Base-by-base conservation (phyloP, 2,329 filamentous ascomycete species). In the Sphaerostilbella broomeana region DNA sequence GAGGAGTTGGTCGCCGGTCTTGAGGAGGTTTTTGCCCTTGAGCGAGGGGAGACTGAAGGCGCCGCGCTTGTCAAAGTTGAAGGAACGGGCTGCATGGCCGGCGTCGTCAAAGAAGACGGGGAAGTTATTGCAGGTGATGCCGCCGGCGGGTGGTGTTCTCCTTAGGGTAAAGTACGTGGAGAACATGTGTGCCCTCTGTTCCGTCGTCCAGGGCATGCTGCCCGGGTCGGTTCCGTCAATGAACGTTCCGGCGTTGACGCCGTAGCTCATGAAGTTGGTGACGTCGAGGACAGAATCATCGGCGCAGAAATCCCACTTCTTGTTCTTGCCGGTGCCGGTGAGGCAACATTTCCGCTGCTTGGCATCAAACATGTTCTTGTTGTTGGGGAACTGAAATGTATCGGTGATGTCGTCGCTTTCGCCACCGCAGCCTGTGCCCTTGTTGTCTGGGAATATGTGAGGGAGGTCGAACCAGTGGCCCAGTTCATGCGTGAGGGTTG, bases 231-330 rank as follows among this genome's bases (percentile, higher is more conserved):
- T 21, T n/a, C 31, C 31, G 6, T 11, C 18, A 24, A 34, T 21
- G 19, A 34, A n/a, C n/a, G 20, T 16, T 15, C 31, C 31, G 13
- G 31, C 13, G 18, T n/a, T 21, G 6, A n/a, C 5, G 31, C 31
- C 22, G 31, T 34, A 34, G 18, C 31, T 34, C 31, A 34, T 34
- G 19, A n/a, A 34, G 17, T 34, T 34, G 31, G 17, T 34, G 18
- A 34, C 31, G n/a, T 19, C 7, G 31, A 20, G 12, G 3, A 3
- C 2, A 17, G 15, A 5, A n/a, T 20, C 20, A 13, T 34, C 31
- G 10, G 10, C 5, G 31, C 31, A 34, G 17, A 34, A 24, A 12
- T n/a, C 12, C 31, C 31, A 34, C 17, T 34, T 34, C 31, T 34
- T 34, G 2, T 34, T 34, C 18, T 24, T 34, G 31, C 31, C 31